Evolutionary conservation across 768 basidiomycete genomes (phyloP).

Genomic region (Russula emetica): DNA sequence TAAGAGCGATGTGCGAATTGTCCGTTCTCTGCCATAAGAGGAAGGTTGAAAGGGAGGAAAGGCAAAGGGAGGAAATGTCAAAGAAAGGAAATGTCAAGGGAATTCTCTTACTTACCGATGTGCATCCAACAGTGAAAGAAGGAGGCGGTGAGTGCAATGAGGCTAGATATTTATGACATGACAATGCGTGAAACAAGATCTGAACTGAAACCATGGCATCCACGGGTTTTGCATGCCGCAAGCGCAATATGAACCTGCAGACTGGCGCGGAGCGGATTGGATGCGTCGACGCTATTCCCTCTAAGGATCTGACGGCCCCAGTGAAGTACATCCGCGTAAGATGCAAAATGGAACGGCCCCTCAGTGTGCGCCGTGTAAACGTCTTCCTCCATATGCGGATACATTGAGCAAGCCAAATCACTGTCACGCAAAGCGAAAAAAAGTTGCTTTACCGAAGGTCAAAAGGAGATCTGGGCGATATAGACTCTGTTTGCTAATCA

Average conservation of each 20-base stretch:
- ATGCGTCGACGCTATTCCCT: constrained; percentile 17
- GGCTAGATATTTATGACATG: constrained; percentile 29
- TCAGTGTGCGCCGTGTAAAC: neutral
- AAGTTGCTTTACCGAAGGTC: constrained; percentile 5
- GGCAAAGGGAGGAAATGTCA: constrained; percentile 26
- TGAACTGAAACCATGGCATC: constrained; percentile 26
- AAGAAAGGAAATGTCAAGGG: constrained; percentile 31
- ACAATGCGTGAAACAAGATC: constrained; percentile 28
- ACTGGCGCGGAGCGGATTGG: constrained; percentile 23
- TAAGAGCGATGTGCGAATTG: constrained; percentile 28
- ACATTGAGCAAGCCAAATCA: constrained; percentile 10
- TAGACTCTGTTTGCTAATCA: constrained; percentile 9
- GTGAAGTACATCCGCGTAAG: constrained; percentile 15
- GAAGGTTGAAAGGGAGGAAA: constrained; percentile 28
- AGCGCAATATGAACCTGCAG: constrained; percentile 19
- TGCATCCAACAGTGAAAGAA: constrained; percentile 28
- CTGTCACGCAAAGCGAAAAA: constrained; percentile 12
- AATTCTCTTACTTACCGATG: constrained; percentile 26
- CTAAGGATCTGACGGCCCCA: constrained; percentile 20
- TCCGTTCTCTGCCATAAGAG: constrained; percentile 27
- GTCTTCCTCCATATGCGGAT: constrained; percentile 13
- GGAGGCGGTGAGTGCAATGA: constrained; percentile 27
- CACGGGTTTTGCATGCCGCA: constrained; percentile 26
- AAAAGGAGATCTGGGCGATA: neutral
- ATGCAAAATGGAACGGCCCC: constrained; percentile 24